phyloP scores from a whole-genome alignment of 179 eudicot species.

The Beta macrorhiza region DNA sequence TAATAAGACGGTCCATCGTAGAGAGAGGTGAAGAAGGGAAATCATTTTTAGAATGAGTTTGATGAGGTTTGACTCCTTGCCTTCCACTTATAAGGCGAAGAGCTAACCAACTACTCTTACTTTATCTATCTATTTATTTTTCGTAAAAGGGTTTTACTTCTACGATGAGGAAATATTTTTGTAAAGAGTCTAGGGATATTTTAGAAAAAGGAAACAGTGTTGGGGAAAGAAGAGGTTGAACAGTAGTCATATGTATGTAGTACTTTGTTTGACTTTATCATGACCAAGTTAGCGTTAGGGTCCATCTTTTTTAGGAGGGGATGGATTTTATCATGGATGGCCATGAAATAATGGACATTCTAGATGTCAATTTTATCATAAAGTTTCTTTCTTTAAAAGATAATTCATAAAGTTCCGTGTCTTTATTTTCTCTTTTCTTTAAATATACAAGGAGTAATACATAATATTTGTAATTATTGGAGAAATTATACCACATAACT shows the following conservation, averaged over 20 bases:
- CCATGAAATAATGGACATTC: not conserved
- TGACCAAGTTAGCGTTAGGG: not conserved
- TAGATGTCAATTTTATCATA: slow-evolving; percentile 2
- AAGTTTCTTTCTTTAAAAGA: slow-evolving; percentile 10
- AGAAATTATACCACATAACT: no score
- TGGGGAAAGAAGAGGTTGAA: slow-evolving; percentile 10
- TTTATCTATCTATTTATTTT: no score
- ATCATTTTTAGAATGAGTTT: no score
- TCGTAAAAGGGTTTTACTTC: no score
- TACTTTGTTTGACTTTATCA: not conserved
- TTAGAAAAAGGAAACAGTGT: not conserved
- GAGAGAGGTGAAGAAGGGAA: no score
- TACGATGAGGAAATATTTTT: not conserved
- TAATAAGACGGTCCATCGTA: no score
- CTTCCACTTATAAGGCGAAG: no score
- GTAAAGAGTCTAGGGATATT: slow-evolving; percentile 13
- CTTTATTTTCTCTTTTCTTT: not conserved
- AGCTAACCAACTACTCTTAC: no score
- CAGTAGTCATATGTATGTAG: not conserved
- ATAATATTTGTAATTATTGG: no score
- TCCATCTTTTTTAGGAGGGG: not conserved
- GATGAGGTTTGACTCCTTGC: no score
- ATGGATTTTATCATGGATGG: not conserved
- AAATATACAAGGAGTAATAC: not conserved
- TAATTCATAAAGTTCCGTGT: slow-evolving; percentile 12